phyloP scores from a whole-genome alignment of 2,329 filamentous ascomycete genomes.

The Epichloe typhina region DNA sequence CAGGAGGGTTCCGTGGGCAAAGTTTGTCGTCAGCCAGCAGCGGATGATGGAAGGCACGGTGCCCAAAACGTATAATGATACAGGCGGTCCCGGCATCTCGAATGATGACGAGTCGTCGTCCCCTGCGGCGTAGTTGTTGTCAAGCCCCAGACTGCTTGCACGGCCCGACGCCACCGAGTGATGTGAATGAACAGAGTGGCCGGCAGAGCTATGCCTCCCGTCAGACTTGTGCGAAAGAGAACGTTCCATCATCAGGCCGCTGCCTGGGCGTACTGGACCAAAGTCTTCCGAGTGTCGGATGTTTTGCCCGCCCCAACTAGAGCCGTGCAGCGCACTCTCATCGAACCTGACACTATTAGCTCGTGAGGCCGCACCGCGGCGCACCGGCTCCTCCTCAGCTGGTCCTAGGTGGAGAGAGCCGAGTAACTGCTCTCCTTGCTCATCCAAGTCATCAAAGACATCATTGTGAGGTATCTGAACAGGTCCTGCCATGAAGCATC shows the following conservation, averaged over 20 bases:
- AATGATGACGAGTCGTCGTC: conserved; percentile 55
- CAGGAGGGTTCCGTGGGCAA: conserved; percentile 76
- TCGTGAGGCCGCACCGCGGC: conserved; percentile 75
- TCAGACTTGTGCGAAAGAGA: conserved; percentile 92
- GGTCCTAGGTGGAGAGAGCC: conserved; percentile 69
- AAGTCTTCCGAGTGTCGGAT: conserved; percentile 77
- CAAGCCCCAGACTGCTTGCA: conserved; percentile 78
- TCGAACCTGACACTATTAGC: conserved; percentile 97
- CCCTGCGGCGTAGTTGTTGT: conserved; percentile 51
- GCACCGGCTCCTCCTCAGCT: conserved; percentile 71
- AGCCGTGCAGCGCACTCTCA: conserved; percentile 83
- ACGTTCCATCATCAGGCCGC: conserved; percentile 80
- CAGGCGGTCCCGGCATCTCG: conserved; percentile 62
- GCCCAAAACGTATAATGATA: conserved; percentile 73
- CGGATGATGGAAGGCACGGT: conserved; percentile 88
- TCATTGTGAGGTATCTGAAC: conserved; percentile 68
- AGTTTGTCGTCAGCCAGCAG: conserved; percentile 86
- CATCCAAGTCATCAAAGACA: conserved; percentile 82
- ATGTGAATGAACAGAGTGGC: conserved; percentile 57
- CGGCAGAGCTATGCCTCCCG: conserved; percentile 85
- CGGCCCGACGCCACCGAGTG: conserved; percentile 65
- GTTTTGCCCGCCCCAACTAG: conserved; percentile 64
- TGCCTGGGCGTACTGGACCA: conserved; percentile 61
- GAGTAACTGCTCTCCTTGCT: conserved; percentile 67
- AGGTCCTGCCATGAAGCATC: conserved; percentile 43